Evolutionary conservation across 441 rosid genomes (phyloP), one percentile per base, ranked within the genome.

Genomic region (Iberis amara): DNA sequence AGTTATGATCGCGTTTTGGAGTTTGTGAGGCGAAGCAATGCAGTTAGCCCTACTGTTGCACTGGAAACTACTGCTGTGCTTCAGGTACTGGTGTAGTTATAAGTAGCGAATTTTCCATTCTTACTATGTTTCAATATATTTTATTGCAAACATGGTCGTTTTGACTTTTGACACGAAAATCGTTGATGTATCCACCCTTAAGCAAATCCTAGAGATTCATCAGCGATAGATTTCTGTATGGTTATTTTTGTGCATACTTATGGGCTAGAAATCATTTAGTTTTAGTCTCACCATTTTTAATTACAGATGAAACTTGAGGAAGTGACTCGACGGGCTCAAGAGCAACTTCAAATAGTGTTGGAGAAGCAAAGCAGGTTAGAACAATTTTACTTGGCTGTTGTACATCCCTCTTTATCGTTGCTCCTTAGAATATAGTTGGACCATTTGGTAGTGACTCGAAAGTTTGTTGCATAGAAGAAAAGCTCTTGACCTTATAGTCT

Each of bases 251-350:
- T 40, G 57, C 43, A 5, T 18, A 18, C 15, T 23, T 61, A 10
- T 59, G 36, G 39, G 35, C 46, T 23, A 43, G 32, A 43, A 39
- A 39, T 4, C 21, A 13, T 35, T 35, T 37, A 0, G n/a, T 56
- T 37, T 40, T n/a, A 11, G 23, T 7, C 46, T 31, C 31, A 28
- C 47, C 4, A 2, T 47, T 55, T 21, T 40, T 54, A 45, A 69
- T 49, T 54, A 52, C 78, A 94, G 99, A 86, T 68, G 74, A 89
- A 80, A 75, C 73, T 94, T 40, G 99, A 86, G 80, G 83, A 81
- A 75, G 97, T 89, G 70, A 89, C 99, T 72, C 95, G 97, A 55
- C 71, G 86, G 68, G 97, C 99, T 5, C 99, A 94, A 71, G 96
- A 94, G 79, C 97, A 89, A 60, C 82, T 94, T 69, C 96, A 89